Evolutionary conservation across 176 grass and related monocot genomes (phyloP).

Genomic region (Eragrostis curvula): DNA sequence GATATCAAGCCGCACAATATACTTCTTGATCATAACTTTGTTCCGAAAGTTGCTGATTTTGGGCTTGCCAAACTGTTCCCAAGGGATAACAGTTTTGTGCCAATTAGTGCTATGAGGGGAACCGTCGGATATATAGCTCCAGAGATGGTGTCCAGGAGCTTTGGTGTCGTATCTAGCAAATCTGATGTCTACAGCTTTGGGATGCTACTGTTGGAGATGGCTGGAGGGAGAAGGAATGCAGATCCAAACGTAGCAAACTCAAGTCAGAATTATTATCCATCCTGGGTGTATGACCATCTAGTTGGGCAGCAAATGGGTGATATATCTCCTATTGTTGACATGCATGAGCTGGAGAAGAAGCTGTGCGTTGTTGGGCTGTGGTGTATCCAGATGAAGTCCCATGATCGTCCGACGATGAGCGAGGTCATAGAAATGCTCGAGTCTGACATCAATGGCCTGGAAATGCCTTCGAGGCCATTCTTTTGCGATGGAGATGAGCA

Average conservation of each 20-base stretch:
- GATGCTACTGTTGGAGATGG: conserved; percentile 64
- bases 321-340: not conserved
- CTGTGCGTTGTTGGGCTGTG: conserved; percentile 40
- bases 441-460: not conserved
- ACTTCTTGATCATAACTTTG: conserved; percentile 48
- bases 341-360: conserved; percentile 47
- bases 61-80: conserved; percentile 54
- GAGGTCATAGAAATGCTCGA: conserved; percentile 56
- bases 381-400: conserved; percentile 52
- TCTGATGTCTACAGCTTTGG: conserved; percentile 60
- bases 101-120: conserved; percentile 31
- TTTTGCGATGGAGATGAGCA: conserved; percentile 18
- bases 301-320: not conserved
- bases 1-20: conserved; percentile 65
- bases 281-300: conserved; percentile 41
- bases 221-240: conserved; percentile 37
- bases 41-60: conserved; percentile 62
- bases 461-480: conserved; percentile 40
- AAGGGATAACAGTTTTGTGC: conserved; percentile 29
- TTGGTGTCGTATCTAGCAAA: conserved; percentile 51
- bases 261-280: conserved; percentile 48
- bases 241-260: not conserved
- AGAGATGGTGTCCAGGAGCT: conserved; percentile 52
- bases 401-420: conserved; percentile 30
- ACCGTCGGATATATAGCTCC: conserved; percentile 66